These are phyloP conservation scores for Alternaria incomplexa DNA, from an alignment of 2,329 filamentous ascomycete genomes.

Conservation along the genomic window DNA sequence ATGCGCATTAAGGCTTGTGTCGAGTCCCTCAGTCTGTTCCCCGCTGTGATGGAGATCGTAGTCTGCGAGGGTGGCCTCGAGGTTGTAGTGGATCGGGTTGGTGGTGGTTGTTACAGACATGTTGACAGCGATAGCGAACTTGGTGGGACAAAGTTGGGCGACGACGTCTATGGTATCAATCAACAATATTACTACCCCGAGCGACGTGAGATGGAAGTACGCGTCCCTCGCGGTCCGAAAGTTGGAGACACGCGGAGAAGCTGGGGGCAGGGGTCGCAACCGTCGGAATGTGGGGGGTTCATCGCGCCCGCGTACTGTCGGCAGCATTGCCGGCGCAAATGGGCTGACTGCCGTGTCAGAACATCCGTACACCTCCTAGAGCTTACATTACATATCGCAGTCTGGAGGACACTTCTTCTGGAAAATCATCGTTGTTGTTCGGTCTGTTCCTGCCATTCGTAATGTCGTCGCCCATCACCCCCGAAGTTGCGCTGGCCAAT, in stretches of 20 bases:
- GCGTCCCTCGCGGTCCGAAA: background rate
- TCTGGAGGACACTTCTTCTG: background rate
- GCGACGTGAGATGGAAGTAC: background rate
- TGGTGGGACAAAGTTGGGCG: background rate
- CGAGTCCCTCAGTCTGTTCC: conserved; percentile 42
- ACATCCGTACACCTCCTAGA: background rate
- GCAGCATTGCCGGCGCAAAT: background rate
- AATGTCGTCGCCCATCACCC: conserved; percentile 24
- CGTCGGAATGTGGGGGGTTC: conserved; percentile 28
- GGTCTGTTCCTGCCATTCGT: background rate
- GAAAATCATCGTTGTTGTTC: background rate
- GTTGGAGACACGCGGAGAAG: conserved; percentile 9
- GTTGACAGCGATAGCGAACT: background rate
- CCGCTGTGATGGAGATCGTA: conserved; percentile 56
- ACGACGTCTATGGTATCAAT: background rate
- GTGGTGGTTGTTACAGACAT: conserved; percentile 56
- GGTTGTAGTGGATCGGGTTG: conserved; percentile 47
- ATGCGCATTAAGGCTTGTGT: conserved; percentile 36
- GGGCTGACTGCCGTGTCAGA: background rate
- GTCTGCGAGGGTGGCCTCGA: conserved; percentile 50
- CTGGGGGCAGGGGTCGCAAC: background rate
- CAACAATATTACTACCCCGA: background rate
- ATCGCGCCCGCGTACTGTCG: background rate
- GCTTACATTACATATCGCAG: conserved; percentile 12
- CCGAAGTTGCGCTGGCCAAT: conserved; percentile 30